These are phyloP conservation scores for Trichoderma sp. DNA, from an alignment of 2,329 filamentous ascomycete species.

Conservation along the genomic window DNA sequence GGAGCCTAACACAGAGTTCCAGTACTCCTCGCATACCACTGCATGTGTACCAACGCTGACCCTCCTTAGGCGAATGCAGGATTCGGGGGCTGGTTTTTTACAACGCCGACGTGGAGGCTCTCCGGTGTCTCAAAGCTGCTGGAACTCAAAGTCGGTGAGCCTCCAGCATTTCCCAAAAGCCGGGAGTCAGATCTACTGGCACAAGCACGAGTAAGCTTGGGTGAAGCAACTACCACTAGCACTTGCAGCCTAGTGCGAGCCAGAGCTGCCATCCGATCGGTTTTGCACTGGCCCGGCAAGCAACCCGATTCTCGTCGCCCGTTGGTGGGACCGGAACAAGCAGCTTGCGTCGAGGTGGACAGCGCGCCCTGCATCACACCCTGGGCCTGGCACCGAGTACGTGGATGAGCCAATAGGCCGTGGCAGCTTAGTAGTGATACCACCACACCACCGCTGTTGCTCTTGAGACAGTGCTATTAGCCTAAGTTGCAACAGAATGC, in stretches of 20 bases:
- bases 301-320: background rate
- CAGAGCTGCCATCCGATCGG: slow-evolving; percentile 2
- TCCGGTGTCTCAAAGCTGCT: background rate
- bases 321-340: background rate
- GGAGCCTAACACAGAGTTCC: background rate
- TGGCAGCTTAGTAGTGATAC: background rate
- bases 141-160: background rate
- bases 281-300: background rate
- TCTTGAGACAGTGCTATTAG: slow-evolving; percentile 3
- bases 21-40: background rate
- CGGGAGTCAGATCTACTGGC: background rate
- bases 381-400: background rate
- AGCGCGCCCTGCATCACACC: background rate
- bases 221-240: background rate
- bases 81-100: background rate
- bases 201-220: background rate
- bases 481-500: background rate
- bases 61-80: background rate
- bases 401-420: slow-evolving; percentile 5
- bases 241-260: background rate
- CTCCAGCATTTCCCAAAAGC: background rate
- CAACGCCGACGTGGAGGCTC: background rate
- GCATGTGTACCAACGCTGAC: background rate
- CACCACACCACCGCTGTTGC: slow-evolving; percentile 1
- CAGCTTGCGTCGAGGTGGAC: background rate